Evolutionary conservation across 1,284 basidiomycete genomes (phyloP), one percentile per base, ranked within the genome.

Genomic region (Termitomyces sp.): DNA sequence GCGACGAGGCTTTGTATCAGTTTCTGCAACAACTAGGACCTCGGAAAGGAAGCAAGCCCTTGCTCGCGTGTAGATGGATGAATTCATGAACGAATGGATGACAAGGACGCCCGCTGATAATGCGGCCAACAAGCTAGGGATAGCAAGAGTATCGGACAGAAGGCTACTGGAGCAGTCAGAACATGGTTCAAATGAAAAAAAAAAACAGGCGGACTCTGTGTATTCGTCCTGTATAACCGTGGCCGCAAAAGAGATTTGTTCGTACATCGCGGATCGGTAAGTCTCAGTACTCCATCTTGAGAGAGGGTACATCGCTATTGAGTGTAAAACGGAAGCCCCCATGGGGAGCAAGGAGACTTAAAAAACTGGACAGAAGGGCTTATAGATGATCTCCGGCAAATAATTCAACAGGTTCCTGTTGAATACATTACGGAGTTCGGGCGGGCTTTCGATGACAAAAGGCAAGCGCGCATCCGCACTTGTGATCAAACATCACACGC

Each of bases 101-200:
- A 61, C 17, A 28, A 67, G 43, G 24, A 58, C 31, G 15, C 57
- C 26, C 7, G 54, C 57, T 1, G 66, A 67, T 28, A 52, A 46
- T 4, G 53, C 44, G 8, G 63, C 56, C 30, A 64, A 50, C 38
- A 60, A 62, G 34, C 53, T 52, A 28, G 66, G 66, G 33, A 67
- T 54, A 33, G 48, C 56, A 24, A 66, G 61, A 6, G 62, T 55
- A 42, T 65, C 52, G 10, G 49, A 50, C 34, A 54, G 39, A 38
- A 62, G 26, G n/a, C 57, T 58, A 33, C 26, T 49, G 2, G 13
- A 51, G 31, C 5, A 30, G 17, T 49, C 15, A 44, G 13, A 31
- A 13, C 40, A 38, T 24, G 26, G 3, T 21, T 15, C 3, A 34
- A 9, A 31, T 19, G 42, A 33, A 12, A 12, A 17, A 12, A 31